Evolutionary conservation across 169 alveolate genomes (phyloP).

Genomic region (Plasmodium blacklocki): DNA sequence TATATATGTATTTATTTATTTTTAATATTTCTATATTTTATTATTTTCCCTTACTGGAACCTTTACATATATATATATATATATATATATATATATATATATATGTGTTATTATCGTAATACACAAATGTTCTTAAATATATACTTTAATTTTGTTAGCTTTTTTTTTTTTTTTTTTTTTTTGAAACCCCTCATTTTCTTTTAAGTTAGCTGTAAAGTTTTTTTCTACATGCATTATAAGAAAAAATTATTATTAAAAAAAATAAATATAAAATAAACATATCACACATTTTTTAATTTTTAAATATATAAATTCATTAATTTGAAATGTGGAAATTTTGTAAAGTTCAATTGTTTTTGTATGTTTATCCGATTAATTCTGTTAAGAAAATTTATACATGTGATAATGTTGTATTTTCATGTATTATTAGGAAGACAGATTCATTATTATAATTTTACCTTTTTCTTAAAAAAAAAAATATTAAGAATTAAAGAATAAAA

Average conservation of each 20-base stretch:
- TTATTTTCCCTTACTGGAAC: neutral
- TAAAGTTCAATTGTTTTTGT: neutral
- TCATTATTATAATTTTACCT: too few species aligned
- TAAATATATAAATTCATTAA: neutral
- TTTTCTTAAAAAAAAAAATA: too few species aligned
- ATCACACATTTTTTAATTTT: conserved; percentile 11
- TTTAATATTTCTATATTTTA: neutral
- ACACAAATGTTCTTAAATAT: conserved; percentile 9
- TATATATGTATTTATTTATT: neutral
- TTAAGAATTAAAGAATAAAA: too few species aligned
- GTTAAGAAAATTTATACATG: neutral
- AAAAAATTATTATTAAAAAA: conserved; percentile 2
- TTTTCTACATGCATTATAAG: neutral
- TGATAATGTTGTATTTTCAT: too few species aligned
- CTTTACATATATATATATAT: conserved; percentile 1
- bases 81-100: neutral
- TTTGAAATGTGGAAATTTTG: neutral
- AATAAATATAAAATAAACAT: neutral
- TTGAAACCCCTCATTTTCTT: conserved; percentile 7
- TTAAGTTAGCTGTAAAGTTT: too few species aligned
- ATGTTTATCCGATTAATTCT: conserved; percentile 19
- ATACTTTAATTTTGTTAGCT: conserved; percentile 5
- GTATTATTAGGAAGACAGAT: too few species aligned
- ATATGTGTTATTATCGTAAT: neutral
- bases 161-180: conserved; percentile 22